These are phyloP conservation scores for Acanthamoeba royreba DNA, from an alignment of 208 protist species.

Conservation along the genomic window DNA sequence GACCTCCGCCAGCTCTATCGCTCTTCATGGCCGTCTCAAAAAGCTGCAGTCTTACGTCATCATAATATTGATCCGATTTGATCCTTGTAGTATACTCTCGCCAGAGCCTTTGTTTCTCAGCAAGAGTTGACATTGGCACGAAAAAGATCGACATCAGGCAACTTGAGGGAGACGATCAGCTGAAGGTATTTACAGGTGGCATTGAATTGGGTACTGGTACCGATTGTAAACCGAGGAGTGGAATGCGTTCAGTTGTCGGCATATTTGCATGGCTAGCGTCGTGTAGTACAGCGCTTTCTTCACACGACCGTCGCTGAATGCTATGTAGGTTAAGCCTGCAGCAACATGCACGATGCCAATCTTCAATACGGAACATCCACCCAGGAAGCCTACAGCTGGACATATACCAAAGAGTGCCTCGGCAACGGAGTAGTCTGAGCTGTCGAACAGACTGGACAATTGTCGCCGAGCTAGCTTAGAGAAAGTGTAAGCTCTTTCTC, in stretches of 20 bases:
- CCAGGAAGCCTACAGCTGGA: background rate
- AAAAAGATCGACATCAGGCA: background rate
- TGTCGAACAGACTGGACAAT: background rate
- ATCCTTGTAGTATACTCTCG: background rate
- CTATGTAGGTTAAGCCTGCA: background rate
- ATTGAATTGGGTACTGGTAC: no score
- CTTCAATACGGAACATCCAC: background rate
- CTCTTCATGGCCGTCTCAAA: background rate
- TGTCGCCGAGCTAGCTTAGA: background rate
- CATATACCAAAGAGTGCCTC: background rate
- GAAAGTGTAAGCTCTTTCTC: background rate
- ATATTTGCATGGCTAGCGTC: background rate
- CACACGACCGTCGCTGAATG: background rate
- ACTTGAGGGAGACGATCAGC: no score
- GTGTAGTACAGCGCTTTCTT: background rate
- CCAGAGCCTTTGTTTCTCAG: background rate
- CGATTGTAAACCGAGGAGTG: background rate
- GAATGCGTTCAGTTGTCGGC: background rate
- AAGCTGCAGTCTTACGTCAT: background rate
- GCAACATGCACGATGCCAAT: background rate
- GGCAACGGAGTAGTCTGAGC: background rate
- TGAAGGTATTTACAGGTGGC: no score
- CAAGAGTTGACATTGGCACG: background rate
- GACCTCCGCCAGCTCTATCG: background rate
- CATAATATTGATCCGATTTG: background rate